Percentiles rank a stretch among this genome's conserved stretches.
These are phyloP conservation scores for Clarireedia paspali DNA, from an alignment of 2,329 filamentous ascomycete species.

Conservation along the genomic window DNA sequence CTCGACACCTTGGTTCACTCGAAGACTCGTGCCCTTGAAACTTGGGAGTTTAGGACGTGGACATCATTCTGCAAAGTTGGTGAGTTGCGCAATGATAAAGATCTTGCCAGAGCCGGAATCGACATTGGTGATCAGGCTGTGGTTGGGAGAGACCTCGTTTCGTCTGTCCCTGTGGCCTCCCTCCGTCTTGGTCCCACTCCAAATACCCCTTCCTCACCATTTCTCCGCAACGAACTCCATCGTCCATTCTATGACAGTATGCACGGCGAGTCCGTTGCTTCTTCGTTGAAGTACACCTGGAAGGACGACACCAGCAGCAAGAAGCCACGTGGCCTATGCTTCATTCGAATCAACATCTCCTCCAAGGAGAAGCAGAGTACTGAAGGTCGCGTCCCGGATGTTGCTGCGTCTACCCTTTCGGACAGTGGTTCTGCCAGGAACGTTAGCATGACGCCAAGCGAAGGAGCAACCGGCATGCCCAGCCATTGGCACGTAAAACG, in stretches of 20 bases:
- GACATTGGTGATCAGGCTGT: slow-evolving; percentile 14
- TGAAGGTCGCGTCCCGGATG: neutral
- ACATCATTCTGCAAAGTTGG: slow-evolving; percentile 20
- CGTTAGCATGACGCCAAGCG: neutral
- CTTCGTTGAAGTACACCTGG: neutral
- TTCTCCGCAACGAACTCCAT: neutral
- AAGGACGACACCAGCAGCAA: neutral
- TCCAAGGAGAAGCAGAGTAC: neutral
- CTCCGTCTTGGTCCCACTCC: slow-evolving; percentile 22
- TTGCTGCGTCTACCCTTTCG: neutral
- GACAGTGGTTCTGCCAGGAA: too few relatives aligned
- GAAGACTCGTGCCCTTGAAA: slow-evolving; percentile 6
- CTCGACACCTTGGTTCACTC: neutral
- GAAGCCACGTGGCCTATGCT: neutral
- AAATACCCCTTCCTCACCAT: neutral
- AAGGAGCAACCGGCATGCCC: neutral
- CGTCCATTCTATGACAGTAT: slow-evolving; percentile 1
- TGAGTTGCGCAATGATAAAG: slow-evolving; percentile 24
- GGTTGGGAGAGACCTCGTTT: slow-evolving; percentile 18
- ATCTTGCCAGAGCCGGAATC: slow-evolving; percentile 21
- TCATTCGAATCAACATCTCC: neutral
- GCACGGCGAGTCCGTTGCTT: neutral
- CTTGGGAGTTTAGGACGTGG: slow-evolving; percentile 21
- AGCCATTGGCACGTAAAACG: neutral
- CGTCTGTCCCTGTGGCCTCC: slow-evolving; percentile 23